Percentiles rank a stretch among this genome's conserved stretches.
These are phyloP conservation scores for Farysia itapuensis DNA, from an alignment of 1,284 basidiomycete genomes.

Conservation along the genomic window DNA sequence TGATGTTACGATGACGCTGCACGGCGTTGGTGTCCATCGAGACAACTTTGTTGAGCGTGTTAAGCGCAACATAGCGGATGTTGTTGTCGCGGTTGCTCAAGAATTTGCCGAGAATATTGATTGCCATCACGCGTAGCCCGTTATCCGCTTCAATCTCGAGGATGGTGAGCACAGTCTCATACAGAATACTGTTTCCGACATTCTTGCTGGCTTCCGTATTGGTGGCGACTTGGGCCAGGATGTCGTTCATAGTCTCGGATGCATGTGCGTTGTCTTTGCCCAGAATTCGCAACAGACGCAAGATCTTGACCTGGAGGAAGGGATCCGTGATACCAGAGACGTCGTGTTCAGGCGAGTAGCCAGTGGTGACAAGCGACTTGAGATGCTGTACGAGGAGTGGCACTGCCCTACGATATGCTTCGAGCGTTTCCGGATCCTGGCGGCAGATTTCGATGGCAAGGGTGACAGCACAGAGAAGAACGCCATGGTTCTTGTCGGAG, in stretches of 20 bases:
- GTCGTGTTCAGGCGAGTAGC: constrained; percentile 98
- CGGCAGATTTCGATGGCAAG: constrained; percentile 94
- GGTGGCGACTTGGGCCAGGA: constrained; percentile 95
- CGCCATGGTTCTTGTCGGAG: constrained; percentile 95
- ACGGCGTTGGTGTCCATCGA: constrained; percentile 97
- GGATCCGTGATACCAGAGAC: constrained; percentile 99
- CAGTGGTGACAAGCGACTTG: constrained; percentile 91
- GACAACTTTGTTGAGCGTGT: constrained; percentile 98
- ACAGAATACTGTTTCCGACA: constrained; percentile 95
- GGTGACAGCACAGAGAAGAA: constrained; percentile 88
- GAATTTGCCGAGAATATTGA: constrained; percentile 99
- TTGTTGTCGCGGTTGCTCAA: constrained; percentile 98
- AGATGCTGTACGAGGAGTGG: constrained; percentile 91
- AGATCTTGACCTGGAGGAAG: constrained; percentile 93
- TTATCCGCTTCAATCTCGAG: constrained; percentile 97
- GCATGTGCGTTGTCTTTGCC: constrained; percentile 82
- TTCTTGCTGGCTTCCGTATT: constrained; percentile 98
- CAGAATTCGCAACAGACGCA: constrained; percentile 87
- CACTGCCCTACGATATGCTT: constrained; percentile 88
- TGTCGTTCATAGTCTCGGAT: constrained; percentile 96
- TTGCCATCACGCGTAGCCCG: constrained; percentile 96
- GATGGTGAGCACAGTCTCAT: constrained; percentile 96
- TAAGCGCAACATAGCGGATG: constrained; percentile 94
- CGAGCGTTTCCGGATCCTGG: constrained; percentile 72
- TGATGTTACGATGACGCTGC: constrained; percentile 95